These are phyloP conservation scores for Euptelea pleiosperma DNA, from an alignment of 164 flowering plant species.

Conservation along the genomic window DNA sequence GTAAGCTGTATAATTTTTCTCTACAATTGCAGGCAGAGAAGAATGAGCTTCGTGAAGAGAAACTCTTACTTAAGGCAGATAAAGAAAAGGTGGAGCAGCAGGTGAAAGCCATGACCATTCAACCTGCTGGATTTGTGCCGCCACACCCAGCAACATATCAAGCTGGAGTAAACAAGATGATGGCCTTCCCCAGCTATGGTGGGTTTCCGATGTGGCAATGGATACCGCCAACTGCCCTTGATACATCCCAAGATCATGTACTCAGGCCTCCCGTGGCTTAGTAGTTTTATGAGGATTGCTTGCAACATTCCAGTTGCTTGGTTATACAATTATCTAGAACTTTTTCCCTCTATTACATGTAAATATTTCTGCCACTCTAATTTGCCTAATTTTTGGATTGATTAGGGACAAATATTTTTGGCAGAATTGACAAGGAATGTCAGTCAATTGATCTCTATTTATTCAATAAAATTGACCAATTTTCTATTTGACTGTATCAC, in stretches of 20 bases:
- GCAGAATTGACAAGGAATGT: slow-evolving; percentile 3
- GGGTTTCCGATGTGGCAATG: slow-evolving; percentile 77
- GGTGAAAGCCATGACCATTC: slow-evolving; percentile 43
- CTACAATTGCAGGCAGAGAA: slow-evolving; percentile 22
- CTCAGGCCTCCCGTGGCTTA: slow-evolving; percentile 87
- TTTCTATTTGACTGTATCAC: not conserved
- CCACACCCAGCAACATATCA: slow-evolving; percentile 47
- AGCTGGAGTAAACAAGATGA: slow-evolving; percentile 52
- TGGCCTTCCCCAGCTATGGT: slow-evolving; percentile 61
- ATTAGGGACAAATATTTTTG: too few relatives aligned
- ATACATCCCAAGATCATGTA: slow-evolving; percentile 71
- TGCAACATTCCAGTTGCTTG: slow-evolving; percentile 8
- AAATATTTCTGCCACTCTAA: slow-evolving; percentile 12
- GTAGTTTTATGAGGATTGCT: not conserved
- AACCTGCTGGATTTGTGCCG: slow-evolving; percentile 46
- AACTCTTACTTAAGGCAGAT: slow-evolving; percentile 36
- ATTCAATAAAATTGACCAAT: slow-evolving; percentile 3
- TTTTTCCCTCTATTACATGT: slow-evolving; percentile 11
- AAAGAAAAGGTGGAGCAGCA: slow-evolving; percentile 68
- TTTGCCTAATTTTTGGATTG: slow-evolving; percentile 10
- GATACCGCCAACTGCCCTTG: slow-evolving; percentile 51
- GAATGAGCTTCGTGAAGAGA: slow-evolving; percentile 29
- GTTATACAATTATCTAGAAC: slow-evolving; percentile 4
- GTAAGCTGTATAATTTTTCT: not conserved
- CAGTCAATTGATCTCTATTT: not conserved